These are phyloP conservation scores for Neonectria faginata DNA, from an alignment of 2,329 filamentous ascomycete genomes.

Conservation along the genomic window DNA sequence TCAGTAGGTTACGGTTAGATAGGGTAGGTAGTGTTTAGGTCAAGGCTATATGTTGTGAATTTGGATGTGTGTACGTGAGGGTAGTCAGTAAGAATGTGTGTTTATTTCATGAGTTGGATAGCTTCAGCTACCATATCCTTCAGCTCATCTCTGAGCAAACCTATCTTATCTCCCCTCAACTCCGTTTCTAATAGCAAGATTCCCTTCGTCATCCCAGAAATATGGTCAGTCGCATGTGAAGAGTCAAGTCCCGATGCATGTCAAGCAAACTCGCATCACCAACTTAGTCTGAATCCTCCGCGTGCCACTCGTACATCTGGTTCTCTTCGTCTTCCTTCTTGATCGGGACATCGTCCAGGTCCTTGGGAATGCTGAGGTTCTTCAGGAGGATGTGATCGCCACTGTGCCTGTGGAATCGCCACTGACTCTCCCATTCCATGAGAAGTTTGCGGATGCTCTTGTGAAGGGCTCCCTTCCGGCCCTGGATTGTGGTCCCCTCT, in stretches of 20 bases:
- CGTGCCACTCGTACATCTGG: background rate
- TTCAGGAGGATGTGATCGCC: constrained; percentile 1
- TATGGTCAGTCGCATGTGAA: background rate
- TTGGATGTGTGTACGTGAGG: too few relatives aligned
- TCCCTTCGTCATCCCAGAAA: background rate
- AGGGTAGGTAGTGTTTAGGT: too few relatives aligned
- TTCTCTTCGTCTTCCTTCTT: background rate
- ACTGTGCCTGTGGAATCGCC: background rate
- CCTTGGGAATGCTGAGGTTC: constrained; percentile 13
- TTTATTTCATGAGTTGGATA: background rate
- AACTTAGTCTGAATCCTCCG: background rate
- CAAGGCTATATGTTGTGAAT: too few relatives aligned
- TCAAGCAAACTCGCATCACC: background rate
- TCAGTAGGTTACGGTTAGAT: too few relatives aligned
- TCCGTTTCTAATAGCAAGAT: background rate
- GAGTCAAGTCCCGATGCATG: background rate
- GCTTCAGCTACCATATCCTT: background rate
- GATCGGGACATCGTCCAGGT: background rate
- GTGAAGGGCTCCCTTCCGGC: constrained; percentile 3
- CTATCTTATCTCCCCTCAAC: background rate
- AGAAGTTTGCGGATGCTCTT: constrained; percentile 1
- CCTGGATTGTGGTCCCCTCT: background rate
- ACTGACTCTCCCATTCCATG: constrained; percentile 4
- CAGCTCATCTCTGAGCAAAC: background rate
- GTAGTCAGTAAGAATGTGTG: background rate